These are phyloP conservation scores for Leccinum broughii DNA, from an alignment of 768 basidiomycete species.

Conservation along the genomic window DNA sequence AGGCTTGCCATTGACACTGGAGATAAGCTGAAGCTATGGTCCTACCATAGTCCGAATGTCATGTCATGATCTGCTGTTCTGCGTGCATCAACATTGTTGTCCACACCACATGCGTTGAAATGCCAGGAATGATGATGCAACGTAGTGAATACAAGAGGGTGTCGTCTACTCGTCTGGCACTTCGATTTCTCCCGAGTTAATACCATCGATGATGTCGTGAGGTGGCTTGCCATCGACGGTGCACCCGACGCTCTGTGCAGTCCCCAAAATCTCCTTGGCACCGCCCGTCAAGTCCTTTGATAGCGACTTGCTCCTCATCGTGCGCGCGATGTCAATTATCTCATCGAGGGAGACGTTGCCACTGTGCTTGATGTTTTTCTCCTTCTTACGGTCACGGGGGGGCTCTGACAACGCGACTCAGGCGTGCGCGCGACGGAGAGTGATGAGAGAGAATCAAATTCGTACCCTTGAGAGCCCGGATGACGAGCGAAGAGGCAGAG, in stretches of 20 bases:
- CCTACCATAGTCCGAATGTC: neutral
- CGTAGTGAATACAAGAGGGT: constrained; percentile 19
- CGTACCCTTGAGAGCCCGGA: constrained; percentile 95
- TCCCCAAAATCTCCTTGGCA: constrained; percentile 98
- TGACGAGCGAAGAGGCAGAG: constrained; percentile 95
- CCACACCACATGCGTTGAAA: neutral
- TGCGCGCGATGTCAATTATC: constrained; percentile 93
- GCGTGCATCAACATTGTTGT: neutral
- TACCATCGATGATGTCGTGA: constrained; percentile 90
- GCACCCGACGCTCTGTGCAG: constrained; percentile 95
- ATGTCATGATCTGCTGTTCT: neutral
- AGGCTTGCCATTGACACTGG: constrained; percentile 17
- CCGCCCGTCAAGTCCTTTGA: constrained; percentile 88
- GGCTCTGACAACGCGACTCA: constrained; percentile 64
- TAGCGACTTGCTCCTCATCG: constrained; percentile 91
- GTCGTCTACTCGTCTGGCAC: constrained; percentile 76
- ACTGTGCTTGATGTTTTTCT: constrained; percentile 99
- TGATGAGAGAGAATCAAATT: constrained; percentile 7
- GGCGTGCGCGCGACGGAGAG: neutral
- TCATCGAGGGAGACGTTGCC: constrained; percentile 95
- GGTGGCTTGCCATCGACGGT: constrained; percentile 91
- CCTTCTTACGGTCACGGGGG: constrained; percentile 99
- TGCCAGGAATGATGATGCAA: constrained; percentile 17
- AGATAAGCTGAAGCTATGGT: constrained; percentile 7
- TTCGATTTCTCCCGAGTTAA: constrained; percentile 82